Evolutionary conservation across 1,284 basidiomycete species (phyloP).

Genomic region (Agroathelia rolfsii): DNA sequence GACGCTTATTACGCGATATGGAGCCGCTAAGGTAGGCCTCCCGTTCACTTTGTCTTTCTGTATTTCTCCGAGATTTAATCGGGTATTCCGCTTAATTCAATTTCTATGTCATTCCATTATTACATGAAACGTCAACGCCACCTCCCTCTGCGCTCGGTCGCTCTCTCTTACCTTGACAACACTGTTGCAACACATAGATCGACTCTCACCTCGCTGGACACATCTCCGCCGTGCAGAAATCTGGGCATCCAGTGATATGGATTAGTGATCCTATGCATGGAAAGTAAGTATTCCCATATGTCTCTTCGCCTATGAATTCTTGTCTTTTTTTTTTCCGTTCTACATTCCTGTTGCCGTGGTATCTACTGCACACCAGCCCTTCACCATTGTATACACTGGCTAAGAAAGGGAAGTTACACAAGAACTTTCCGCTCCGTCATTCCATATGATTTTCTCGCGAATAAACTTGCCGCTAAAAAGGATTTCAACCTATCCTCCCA

Average conservation of each 20-base stretch:
- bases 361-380: slow-evolving; percentile 4
- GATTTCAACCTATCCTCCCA: too few species aligned
- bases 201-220: slow-evolving; percentile 70
- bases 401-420: too few species aligned
- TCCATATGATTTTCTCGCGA: not conserved
- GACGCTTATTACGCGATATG: slow-evolving; percentile 90
- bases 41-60: slow-evolving; percentile 1
- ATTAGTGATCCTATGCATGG: slow-evolving; percentile 98
- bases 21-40: slow-evolving; percentile 71
- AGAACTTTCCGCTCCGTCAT: slow-evolving; percentile 3
- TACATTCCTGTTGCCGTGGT: not conserved
- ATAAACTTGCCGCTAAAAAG: too few species aligned
- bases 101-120: slow-evolving; percentile 1
- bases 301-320: not conserved
- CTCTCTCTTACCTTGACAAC: not conserved
- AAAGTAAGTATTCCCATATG: slow-evolving; percentile 60
- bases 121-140: not conserved
- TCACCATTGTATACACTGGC: too few species aligned
- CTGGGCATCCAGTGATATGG: slow-evolving; percentile 85
- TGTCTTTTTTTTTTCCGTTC: not conserved
- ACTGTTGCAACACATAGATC: slow-evolving; percentile 36
- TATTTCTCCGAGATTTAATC: too few species aligned
- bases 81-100: too few species aligned
- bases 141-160: not conserved
- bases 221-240: slow-evolving; percentile 75